Base-by-base conservation (phyloP, 192 early-diverging fungal genomes). In the Mortierella antarctica region DNA sequence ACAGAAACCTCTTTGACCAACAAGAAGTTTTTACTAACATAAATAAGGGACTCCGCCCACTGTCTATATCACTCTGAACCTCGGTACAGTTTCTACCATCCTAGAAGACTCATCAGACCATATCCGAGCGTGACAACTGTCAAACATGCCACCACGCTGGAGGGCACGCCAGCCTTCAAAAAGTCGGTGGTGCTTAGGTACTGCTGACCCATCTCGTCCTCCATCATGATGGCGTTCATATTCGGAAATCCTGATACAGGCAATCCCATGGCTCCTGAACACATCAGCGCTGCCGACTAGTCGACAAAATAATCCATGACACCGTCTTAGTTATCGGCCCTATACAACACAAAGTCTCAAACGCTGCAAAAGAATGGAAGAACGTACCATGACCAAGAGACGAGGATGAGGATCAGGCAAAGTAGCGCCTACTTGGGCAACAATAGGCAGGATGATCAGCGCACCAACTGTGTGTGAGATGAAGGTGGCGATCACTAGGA, bases 161-260 rank as follows among this genome's bases (percentile, higher is more conserved):
- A 83, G 0, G 94, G 93, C 23, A 97, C 74, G 42, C 97, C 97
- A 1, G 91, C 91, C 68, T 87, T 88, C 64, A 97, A 75, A 74
- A 98, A 98, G 79, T 98, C 97, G 40, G 77, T 71, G 4, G 95
- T 95, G 42, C 80, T 83, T 64, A 98, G 72, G 80, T 95, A 98
- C 45, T 92, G 93, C 42, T 89, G 86, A 31, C 97, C 97, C 65
- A 93, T 89, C 2, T 92, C 89, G 61, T 97, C 95, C 81, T 97
- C 96, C 81, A 95, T 89, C 73, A 93, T 92, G 51, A 98, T 96
- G 42, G 97, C 96, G 70, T 97, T 97, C 96, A 98, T 97, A 67
- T 98, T 98, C 2, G 97, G 97, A 86, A 97, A 98, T 0, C 95
- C 95, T 0, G 94, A 96, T 7, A 98, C 95, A 4, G 97, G 96